Evolutionary conservation across 1,284 basidiomycete species (phyloP).

Genomic region (Austropuccinia psidii): DNA sequence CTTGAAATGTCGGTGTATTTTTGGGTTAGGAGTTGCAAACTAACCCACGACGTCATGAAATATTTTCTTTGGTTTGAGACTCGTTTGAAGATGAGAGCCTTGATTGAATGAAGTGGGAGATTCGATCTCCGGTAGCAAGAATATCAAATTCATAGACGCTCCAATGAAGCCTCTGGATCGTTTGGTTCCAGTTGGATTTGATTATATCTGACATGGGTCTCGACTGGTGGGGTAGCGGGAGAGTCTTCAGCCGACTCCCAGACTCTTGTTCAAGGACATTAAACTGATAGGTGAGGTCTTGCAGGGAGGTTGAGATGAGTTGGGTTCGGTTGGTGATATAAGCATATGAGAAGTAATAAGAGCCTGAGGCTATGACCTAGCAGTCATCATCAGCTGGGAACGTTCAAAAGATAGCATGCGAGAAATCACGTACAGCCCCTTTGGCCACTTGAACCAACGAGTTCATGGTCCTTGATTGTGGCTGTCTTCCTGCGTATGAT

Average conservation of each 20-base stretch:
- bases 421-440: slow-evolving; percentile 1
- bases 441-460: not conserved
- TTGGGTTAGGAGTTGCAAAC: too few species aligned
- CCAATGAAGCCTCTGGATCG: not conserved
- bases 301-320: not conserved
- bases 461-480: too few species aligned
- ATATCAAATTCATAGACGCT: not conserved
- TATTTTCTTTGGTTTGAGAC: too few species aligned
- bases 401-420: not conserved
- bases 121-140: not conserved
- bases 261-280: not conserved
- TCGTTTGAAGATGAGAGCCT: not conserved
- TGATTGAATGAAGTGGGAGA: not conserved
- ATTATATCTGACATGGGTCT: not conserved
- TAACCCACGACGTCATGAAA: too few species aligned
- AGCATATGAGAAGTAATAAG: slow-evolving; percentile 5
- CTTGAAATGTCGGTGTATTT: too few species aligned
- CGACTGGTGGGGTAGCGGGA: not conserved
- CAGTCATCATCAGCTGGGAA: not conserved
- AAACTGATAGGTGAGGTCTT: slow-evolving; percentile 15
- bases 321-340: slow-evolving; percentile 14
- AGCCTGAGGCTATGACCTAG: not conserved
- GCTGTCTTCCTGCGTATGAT: too few species aligned
- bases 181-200: slow-evolving; percentile 1
- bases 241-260: not conserved